These are phyloP conservation scores for Kingdonia uniflora DNA, from an alignment of 164 flowering plant species.

Conservation along the genomic window DNA sequence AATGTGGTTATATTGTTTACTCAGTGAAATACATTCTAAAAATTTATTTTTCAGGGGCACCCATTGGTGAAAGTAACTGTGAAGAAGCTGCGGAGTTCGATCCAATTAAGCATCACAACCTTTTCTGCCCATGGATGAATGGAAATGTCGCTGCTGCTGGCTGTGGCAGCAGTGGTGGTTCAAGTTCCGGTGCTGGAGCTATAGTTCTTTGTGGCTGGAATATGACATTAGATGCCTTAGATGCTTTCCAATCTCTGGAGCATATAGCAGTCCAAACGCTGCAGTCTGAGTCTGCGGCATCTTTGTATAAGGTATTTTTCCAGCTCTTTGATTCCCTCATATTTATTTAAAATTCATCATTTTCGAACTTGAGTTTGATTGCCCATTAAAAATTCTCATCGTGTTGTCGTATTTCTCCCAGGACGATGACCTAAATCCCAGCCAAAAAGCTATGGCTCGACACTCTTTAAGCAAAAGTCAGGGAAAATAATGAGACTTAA, in stretches of 20 bases:
- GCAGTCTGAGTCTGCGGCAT: constrained; percentile 93
- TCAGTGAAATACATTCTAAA: no score
- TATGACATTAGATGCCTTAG: constrained; percentile 86
- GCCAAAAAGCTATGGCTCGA: no score
- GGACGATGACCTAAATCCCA: no score
- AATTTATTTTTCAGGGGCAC: constrained; percentile 42
- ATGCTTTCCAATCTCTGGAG: constrained; percentile 58
- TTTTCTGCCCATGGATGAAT: constrained; percentile 96
- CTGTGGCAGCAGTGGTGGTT: constrained; percentile 28
- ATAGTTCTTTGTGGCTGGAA: constrained; percentile 91
- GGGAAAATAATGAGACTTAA: no score
- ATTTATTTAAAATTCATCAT: background rate
- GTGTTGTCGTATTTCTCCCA: no score
- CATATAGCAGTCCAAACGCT: constrained; percentile 53
- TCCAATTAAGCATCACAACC: constrained; percentile 80
- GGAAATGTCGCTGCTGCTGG: constrained; percentile 99
- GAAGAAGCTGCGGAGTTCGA: constrained; percentile 77
- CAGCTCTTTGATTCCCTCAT: background rate
- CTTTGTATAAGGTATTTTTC: constrained; percentile 61
- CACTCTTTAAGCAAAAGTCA: no score
- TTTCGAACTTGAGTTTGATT: background rate
- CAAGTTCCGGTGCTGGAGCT: constrained; percentile 36
- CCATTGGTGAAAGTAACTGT: constrained; percentile 84
- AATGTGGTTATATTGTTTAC: no score
- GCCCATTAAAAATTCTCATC: no score